Evolutionary conservation across 2,329 filamentous ascomycete genomes (phyloP).

Genomic region (Ophiocordyceps camponoti-leonardi): DNA sequence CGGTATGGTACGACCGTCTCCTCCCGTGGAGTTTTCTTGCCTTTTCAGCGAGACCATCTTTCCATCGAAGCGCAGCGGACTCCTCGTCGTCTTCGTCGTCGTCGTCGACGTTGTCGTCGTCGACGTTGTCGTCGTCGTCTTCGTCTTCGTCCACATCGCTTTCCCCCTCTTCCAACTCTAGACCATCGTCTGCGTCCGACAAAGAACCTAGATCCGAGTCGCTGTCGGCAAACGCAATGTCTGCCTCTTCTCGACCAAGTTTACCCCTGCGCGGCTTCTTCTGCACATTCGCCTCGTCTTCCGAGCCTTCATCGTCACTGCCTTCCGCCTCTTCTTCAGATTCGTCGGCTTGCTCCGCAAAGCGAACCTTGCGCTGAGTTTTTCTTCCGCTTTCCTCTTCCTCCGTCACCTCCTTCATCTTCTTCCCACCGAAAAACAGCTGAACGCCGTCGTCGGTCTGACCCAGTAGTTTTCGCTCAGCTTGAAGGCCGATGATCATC

Average conservation of each 20-base stretch:
- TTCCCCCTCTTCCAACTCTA: conserved; percentile 10
- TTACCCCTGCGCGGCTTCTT: conserved; percentile 19
- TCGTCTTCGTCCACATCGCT: conserved; percentile 30
- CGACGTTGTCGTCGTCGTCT: conserved; percentile 47
- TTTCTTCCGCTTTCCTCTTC: conserved; percentile 43
- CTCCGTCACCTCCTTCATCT: conserved; percentile 39
- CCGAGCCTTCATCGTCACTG: conserved; percentile 31
- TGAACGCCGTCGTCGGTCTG: conserved; percentile 69
- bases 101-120: conserved; percentile 20
- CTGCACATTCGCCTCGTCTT: conserved; percentile 37
- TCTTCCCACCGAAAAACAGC: conserved; percentile 64
- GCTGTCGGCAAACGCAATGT: conserved; percentile 84
- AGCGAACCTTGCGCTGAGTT: conserved; percentile 36
- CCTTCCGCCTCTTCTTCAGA: conserved; percentile 30
- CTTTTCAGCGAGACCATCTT: conserved; percentile 64
- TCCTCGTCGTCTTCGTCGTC: conserved; percentile 47
- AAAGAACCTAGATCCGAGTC: conserved; percentile 91
- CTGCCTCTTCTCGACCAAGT: conserved; percentile 15
- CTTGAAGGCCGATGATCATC: conserved; percentile 78
- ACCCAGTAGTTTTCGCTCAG: conserved; percentile 65
- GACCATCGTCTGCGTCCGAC: conserved; percentile 35
- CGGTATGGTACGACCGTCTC: conserved; percentile 56
- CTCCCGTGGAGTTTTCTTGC: conserved; percentile 55
- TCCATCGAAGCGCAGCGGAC: conserved; percentile 65
- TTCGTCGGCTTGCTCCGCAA: conserved; percentile 39